Evolutionary conservation across 2,329 filamentous ascomycete genomes (phyloP), one percentile per base, ranked within the genome.

Genomic region (Dendryphion nanum): DNA sequence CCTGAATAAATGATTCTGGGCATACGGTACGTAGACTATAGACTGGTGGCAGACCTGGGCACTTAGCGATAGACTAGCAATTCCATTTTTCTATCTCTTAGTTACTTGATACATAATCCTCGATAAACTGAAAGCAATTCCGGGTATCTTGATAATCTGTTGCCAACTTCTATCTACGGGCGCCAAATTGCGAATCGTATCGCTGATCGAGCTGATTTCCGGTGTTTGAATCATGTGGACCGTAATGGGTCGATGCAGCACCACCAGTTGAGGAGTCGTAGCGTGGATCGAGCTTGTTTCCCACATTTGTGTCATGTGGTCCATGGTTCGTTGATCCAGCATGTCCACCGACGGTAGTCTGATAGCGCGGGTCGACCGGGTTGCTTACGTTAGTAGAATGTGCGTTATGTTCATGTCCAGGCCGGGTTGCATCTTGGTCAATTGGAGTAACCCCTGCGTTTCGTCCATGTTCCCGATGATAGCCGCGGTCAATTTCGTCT

Each of bases 401-500:
- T 35, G 33, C 21, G 7, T 35, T 15, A 45, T 38, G 45, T 47
- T 43, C n/a, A 26, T 26, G 23, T n/a, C 8, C 23, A 26, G 8
- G 8, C 23, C 23, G 23, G n/a, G 23, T 8, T 8, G 23, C 23
- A n/a, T 51, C 50, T 10, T 50, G 51, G 33, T 61, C 57, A 18
- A 41, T 44, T 14, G 56, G 53, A 21, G 55, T 54, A 4, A 60
- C 55, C 10, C 58, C 59, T 13, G 59, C 59, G 15, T 50, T 48
- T n/a, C 48, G 53, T 10, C 57, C 55, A 18, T 60, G 58, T 10
- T 55, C 54, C 19, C 59, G 58, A 36, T 61, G 59, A 32, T 57
- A 44, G 21, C 59, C 61, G 30, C 53, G 46, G 6, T 62, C 50
- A 39, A 64, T 59, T 37, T 68, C 64, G 29, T 63, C 44, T 28